phyloP scores from a whole-genome alignment of 2,329 filamentous ascomycete species.

The Madurella fahalii region DNA sequence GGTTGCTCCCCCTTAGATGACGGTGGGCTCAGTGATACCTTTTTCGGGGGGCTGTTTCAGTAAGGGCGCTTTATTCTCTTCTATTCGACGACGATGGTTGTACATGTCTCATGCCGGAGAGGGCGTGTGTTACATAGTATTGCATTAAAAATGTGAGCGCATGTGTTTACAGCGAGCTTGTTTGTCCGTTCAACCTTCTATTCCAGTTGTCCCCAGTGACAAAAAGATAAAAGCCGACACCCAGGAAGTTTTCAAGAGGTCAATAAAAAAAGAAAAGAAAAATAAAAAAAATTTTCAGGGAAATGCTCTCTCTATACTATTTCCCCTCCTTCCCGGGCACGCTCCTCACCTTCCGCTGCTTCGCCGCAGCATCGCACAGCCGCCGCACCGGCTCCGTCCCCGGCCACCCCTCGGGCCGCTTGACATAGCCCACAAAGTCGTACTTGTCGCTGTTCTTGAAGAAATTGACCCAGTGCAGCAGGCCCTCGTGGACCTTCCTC shows the following conservation, averaged over 20 bases:
- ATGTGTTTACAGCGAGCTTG: conserved; percentile 1
- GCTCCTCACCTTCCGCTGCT: conserved; percentile 51
- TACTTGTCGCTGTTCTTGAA: conserved; percentile 80
- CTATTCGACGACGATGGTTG: background rate
- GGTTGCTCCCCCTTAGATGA: background rate
- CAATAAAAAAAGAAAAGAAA: background rate
- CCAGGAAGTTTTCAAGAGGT: background rate
- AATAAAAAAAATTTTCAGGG: background rate
- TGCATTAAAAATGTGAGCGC: conserved; percentile 11
- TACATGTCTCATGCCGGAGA: conserved; percentile 15
- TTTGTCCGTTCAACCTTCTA: background rate
- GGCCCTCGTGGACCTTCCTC: conserved; percentile 59
- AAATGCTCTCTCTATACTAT: too few relatives aligned
- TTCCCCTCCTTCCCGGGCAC: conserved; percentile 46
- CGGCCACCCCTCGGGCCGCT: conserved; percentile 57
- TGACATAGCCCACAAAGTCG: conserved; percentile 70
- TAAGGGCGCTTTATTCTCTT: conserved; percentile 1
- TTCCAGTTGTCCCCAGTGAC: background rate
- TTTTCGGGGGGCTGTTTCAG: background rate
- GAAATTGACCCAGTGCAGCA: conserved; percentile 80
- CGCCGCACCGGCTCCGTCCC: conserved; percentile 57
- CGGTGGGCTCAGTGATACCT: background rate
- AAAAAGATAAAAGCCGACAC: background rate
- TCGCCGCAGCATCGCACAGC: conserved; percentile 68
- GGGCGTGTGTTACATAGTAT: conserved; percentile 14